phyloP scores from a whole-genome alignment of 257 asterid genomes.

The Solanum lycopersicoides region DNA sequence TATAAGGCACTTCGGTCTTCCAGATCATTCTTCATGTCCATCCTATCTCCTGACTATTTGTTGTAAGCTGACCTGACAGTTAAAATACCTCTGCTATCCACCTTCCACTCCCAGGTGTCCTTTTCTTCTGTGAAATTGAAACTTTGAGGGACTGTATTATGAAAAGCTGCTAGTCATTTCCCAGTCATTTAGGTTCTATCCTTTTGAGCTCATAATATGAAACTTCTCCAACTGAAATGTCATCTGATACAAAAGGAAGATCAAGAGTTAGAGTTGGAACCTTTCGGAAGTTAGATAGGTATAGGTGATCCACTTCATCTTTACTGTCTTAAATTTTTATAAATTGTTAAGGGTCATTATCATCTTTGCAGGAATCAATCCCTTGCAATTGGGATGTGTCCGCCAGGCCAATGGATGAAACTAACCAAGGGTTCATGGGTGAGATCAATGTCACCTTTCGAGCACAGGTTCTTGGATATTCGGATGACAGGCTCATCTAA shows the following conservation, averaged over 20 bases:
- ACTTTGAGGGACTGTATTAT: neutral
- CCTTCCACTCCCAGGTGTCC: neutral
- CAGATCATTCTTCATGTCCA: too few species aligned
- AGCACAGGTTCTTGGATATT: constrained; percentile 64
- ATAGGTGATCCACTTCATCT: neutral
- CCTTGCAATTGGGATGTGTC: constrained; percentile 77
- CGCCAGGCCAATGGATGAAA: constrained; percentile 69
- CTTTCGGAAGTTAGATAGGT: neutral
- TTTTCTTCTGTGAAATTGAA: neutral
- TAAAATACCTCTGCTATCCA: neutral
- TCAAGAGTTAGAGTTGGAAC: neutral
- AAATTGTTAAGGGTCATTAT: neutral
- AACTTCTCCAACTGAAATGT: neutral
- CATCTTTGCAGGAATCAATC: constrained; percentile 53
- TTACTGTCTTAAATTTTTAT: neutral
- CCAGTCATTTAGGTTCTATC: neutral
- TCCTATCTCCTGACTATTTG: neutral
- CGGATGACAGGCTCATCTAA: constrained; percentile 42
- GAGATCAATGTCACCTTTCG: constrained; percentile 84
- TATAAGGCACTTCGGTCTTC: too few species aligned
- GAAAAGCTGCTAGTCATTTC: neutral
- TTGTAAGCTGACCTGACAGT: neutral
- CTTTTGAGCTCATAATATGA: neutral
- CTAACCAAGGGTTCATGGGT: constrained; percentile 60
- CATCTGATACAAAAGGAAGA: neutral